Base-by-base conservation (phyloP, 257 asterid species). In the Solanum lycopersicoides region DNA sequence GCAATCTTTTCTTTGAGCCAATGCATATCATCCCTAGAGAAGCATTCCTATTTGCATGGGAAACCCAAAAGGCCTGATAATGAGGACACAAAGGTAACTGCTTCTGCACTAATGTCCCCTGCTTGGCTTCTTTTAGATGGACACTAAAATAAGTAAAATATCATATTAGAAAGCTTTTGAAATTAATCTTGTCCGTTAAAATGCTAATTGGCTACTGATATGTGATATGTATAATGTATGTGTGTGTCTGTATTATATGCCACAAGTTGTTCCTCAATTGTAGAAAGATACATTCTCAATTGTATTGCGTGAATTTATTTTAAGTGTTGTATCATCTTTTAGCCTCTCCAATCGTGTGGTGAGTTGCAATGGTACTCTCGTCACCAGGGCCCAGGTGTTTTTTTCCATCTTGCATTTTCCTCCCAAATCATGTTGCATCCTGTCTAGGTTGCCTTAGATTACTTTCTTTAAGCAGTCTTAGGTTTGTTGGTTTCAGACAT, bases 11-110 rank as follows among this genome's bases (percentile, higher is more conserved):
- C 92, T 35, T 87, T 97, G 92, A 93, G 90, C 90, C 93, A 90
- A 90, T 93, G 94, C 63, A 88, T 96, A 87, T 93, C 93, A 32
- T 94, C 98, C 75, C 93, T 96, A 86, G 98, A 94, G 92, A 88
- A 91, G 79, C 93, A 88, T 79, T 88, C 96, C 56, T 88, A 87
- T 89, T 84, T 89, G 88, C 92, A 90, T 18, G 90, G 91, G 83
- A 92, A 93, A 90, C 83, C 90, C 89, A 94, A 90, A 74, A 89
- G 87, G 87, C 94, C 95, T 86, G 92, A 83, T 88, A 88, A 86
- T 15, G 91, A 89, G 83, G 92, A 92, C 73, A 9, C 86, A 32
- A 90, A 94, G 97, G 98, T 95, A 94, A 34, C 85, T 80, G 28
- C 42, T 80, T n/a, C 42, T 9, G 30, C 68, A 45, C 68, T 47